phyloP scores from a whole-genome alignment of 805 yeast species.

The Myxozyma sirexii region DNA sequence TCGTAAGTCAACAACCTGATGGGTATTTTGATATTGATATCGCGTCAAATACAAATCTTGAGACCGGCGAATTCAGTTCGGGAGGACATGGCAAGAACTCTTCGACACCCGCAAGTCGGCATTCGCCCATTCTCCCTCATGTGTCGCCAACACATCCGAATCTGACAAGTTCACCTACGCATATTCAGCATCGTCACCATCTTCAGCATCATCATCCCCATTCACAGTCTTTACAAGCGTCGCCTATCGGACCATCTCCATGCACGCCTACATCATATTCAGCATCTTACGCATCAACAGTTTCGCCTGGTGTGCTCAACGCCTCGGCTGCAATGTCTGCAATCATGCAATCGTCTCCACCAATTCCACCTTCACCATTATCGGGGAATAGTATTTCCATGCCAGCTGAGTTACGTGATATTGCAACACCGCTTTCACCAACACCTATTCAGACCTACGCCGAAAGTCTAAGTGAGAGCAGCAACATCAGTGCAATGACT shows the following conservation, averaged over 20 bases:
- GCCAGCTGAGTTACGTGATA: slow-evolving; percentile 25
- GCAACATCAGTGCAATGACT: background rate
- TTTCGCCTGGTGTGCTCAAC: slow-evolving; percentile 17
- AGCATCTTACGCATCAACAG: slow-evolving; percentile 2
- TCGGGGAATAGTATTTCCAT: background rate
- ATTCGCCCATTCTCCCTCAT: background rate
- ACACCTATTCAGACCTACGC: slow-evolving; percentile 17
- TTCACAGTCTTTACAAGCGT: background rate
- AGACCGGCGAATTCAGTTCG: slow-evolving; percentile 11
- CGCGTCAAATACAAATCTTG: slow-evolving; percentile 26
- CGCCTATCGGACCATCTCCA: background rate
- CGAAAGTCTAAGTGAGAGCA: background rate
- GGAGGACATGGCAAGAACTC: background rate
- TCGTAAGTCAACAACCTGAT: background rate
- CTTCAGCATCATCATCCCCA: background rate
- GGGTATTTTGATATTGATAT: slow-evolving; percentile 27
- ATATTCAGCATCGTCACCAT: background rate
- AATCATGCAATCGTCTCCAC: slow-evolving; percentile 16
- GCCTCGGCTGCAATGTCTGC: slow-evolving; percentile 28
- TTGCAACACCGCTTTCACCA: slow-evolving; percentile 28
- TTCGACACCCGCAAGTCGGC: background rate
- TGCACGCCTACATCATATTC: background rate
- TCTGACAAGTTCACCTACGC: background rate
- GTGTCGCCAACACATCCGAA: slow-evolving; percentile 6
- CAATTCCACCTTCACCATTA: slow-evolving; percentile 28